A percentile compares a stretch with the other conserved stretches of the same genome.
phyloP scores from a whole-genome alignment of 2,329 filamentous ascomycete species.

The Phialophora expanda region DNA sequence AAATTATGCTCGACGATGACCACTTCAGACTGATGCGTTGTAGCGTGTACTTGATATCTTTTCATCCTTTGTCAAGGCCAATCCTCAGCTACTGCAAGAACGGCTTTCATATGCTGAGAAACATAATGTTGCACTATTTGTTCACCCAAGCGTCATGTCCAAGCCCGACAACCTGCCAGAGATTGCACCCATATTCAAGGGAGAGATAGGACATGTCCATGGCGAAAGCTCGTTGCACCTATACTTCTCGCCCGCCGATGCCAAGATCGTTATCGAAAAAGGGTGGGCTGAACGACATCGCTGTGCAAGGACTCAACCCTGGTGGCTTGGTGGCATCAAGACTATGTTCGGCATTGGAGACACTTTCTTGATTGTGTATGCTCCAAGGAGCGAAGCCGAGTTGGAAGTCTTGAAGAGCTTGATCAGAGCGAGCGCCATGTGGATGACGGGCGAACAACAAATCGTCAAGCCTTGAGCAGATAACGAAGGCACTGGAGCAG shows the following conservation, averaged over 20 bases:
- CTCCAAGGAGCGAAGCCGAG: constrained; percentile 72
- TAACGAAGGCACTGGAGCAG: neutral
- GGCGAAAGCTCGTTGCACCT: constrained; percentile 79
- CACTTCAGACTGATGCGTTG: neutral
- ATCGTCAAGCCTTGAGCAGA: constrained; percentile 21
- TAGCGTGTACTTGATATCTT: constrained; percentile 31
- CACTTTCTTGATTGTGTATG: constrained; percentile 72
- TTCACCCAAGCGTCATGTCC: constrained; percentile 29
- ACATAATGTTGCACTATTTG: constrained; percentile 32
- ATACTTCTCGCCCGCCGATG: constrained; percentile 79
- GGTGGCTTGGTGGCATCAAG: constrained; percentile 61
- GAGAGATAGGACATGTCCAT: constrained; percentile 84
- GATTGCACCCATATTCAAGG: constrained; percentile 59
- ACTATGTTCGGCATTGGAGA: constrained; percentile 30
- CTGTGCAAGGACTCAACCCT: constrained; percentile 60
- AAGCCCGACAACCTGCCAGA: constrained; percentile 52
- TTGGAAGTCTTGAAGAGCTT: constrained; percentile 60
- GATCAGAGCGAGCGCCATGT: constrained; percentile 32
- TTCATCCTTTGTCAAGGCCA: constrained; percentile 26
- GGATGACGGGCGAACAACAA: constrained; percentile 30
- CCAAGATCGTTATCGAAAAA: constrained; percentile 70
- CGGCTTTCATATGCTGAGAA: constrained; percentile 29
- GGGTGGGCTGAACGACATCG: constrained; percentile 80
- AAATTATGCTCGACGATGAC: neutral
- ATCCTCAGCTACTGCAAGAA: constrained; percentile 30